phyloP scores from a whole-genome alignment of 1,139 yeast genomes.

The Blastobotrys raffinosifermentans region DNA sequence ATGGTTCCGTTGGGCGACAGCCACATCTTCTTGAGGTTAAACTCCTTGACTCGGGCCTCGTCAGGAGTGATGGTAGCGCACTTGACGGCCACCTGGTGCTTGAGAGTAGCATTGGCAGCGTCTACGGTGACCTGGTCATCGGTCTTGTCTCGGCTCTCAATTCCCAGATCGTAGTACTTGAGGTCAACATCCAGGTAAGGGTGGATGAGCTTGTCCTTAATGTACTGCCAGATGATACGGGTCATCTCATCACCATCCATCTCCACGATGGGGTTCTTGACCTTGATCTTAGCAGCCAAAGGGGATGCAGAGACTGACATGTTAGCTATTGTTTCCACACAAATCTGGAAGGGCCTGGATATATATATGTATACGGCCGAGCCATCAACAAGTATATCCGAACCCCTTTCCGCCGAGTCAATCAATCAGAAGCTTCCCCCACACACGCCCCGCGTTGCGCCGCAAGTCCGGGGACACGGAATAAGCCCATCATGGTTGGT shows the following conservation, averaged over 20 bases:
- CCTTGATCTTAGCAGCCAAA: conserved; percentile 53
- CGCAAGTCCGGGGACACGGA: too few species aligned
- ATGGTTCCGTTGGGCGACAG: conserved; percentile 95
- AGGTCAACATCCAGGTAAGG: conserved; percentile 86
- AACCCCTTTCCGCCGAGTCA: too few species aligned
- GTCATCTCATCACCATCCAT: conserved; percentile 98
- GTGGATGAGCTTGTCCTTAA: conserved; percentile 66
- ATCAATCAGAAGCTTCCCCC: too few species aligned
- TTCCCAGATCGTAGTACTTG: conserved; percentile 86
- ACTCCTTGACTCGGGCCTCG: conserved; percentile 89
- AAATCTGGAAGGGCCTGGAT: neutral
- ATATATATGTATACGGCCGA: neutral
- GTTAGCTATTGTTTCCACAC: conserved; percentile 2
- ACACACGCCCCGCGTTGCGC: too few species aligned
- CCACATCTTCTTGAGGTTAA: conserved; percentile 92
- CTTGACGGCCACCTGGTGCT: conserved; percentile 89
- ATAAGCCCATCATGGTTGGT: too few species aligned
- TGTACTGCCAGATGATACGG: conserved; percentile 83
- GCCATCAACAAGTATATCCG: conserved; percentile 1
- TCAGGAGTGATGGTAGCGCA: conserved; percentile 99
- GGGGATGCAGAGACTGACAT: conserved; percentile 11
- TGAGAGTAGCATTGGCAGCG: conserved; percentile 82
- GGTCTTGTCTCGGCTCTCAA: conserved; percentile 79
- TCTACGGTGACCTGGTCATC: conserved; percentile 83
- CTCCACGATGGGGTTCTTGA: conserved; percentile 85